Evolutionary conservation across 2,329 filamentous ascomycete genomes (phyloP).

Genomic region (Penicillium palitans): DNA sequence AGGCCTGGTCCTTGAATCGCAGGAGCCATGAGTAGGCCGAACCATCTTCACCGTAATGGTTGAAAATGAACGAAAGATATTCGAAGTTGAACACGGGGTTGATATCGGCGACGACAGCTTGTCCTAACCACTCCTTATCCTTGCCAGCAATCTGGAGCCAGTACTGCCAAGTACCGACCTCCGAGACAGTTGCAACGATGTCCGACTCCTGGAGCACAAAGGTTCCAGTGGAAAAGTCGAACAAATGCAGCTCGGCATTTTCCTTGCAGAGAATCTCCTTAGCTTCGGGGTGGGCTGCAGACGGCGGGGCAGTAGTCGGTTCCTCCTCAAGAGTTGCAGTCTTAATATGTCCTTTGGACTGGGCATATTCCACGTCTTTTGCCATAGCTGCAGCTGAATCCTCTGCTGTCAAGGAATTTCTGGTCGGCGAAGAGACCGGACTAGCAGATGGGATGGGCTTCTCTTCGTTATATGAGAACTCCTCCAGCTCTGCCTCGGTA

Average conservation of each 20-base stretch:
- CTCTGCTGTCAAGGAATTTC: constrained; percentile 38
- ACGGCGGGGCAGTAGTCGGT: constrained; percentile 61
- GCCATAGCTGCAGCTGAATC: constrained; percentile 48
- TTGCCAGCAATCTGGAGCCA: constrained; percentile 83
- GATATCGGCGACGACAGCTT: constrained; percentile 82
- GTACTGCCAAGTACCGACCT: constrained; percentile 90
- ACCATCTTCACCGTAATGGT: constrained; percentile 85
- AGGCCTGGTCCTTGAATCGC: constrained; percentile 80
- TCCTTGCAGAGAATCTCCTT: constrained; percentile 74
- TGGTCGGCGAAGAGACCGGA: constrained; percentile 53
- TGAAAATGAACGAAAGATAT: constrained; percentile 98
- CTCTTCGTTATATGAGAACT: constrained; percentile 75
- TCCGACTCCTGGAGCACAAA: constrained; percentile 77
- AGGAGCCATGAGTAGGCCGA: constrained; percentile 94
- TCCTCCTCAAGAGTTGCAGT: constrained; percentile 43
- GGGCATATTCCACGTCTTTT: constrained; percentile 46
- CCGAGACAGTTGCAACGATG: constrained; percentile 76
- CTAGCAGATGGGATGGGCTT: constrained; percentile 61
- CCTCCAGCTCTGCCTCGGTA: constrained; percentile 73
- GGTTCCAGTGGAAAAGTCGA: constrained; percentile 82
- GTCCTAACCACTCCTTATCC: constrained; percentile 81
- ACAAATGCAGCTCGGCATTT: constrained; percentile 83
- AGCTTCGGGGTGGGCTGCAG: constrained; percentile 63
- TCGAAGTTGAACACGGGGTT: constrained; percentile 99
- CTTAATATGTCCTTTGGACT: constrained; percentile 43